Evolutionary conservation across 495 filamentous ascomycete genomes (phyloP).

Genomic region (Penicillium desertorum): DNA sequence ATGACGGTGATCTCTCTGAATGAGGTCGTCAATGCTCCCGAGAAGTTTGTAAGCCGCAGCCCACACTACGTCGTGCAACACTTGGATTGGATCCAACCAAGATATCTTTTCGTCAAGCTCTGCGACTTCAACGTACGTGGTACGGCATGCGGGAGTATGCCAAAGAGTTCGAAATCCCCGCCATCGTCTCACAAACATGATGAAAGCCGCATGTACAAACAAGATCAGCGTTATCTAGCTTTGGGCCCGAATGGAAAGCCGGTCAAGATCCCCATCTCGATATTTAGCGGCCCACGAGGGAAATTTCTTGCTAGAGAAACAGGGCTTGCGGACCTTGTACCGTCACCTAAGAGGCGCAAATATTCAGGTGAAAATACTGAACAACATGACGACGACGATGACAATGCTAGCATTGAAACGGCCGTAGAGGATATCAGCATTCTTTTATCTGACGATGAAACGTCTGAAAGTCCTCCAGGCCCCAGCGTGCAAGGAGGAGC

Average conservation of each 20-base stretch:
- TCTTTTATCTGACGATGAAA: slow-evolving; percentile 19
- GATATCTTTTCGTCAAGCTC: slow-evolving; percentile 74
- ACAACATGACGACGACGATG: slow-evolving; percentile 12
- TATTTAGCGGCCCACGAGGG: slow-evolving; percentile 42
- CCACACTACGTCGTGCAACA: slow-evolving; percentile 74
- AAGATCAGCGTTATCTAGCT: slow-evolving; percentile 54
- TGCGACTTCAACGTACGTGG: neutral
- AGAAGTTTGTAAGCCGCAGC: slow-evolving; percentile 51
- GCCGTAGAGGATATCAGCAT: slow-evolving; percentile 27
- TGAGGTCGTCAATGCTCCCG: slow-evolving; percentile 79
- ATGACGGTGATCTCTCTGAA: slow-evolving; percentile 69
- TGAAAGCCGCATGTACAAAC: slow-evolving; percentile 37
- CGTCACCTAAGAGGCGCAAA: slow-evolving; percentile 15
- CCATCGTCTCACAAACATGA: neutral
- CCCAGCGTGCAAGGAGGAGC: neutral
- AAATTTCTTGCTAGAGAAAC: neutral
- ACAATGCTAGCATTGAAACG: slow-evolving; percentile 21
- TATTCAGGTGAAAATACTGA: neutral
- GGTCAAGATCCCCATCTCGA: slow-evolving; percentile 53
- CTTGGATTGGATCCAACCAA: slow-evolving; percentile 86
- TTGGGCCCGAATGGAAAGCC: slow-evolving; percentile 31
- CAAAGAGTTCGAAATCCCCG: neutral
- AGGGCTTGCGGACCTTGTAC: neutral
- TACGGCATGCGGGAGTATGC: neutral
- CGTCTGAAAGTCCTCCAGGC: neutral